A percentile compares a stretch with the other conserved stretches of the same genome.
These are phyloP conservation scores for Penicillium lividum DNA, from an alignment of 495 filamentous ascomycete species.

Conservation along the genomic window DNA sequence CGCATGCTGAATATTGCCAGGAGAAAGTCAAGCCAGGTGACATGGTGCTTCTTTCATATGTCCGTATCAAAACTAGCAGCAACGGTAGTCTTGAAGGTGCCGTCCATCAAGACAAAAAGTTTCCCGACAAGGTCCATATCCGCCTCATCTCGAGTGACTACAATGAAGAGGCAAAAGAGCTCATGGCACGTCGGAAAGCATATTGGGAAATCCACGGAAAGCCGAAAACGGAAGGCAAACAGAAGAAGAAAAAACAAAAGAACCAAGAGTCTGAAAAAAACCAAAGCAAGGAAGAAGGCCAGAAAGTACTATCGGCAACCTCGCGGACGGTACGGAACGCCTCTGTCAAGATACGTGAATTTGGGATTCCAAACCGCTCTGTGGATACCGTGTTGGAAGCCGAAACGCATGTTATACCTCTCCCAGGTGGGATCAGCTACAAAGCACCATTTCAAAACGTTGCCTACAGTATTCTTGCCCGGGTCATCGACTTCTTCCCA, in stretches of 20 bases:
- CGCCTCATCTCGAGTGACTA: slow-evolving; percentile 42
- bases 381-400: slow-evolving; percentile 47
- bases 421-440: slow-evolving; percentile 44
- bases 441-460: slow-evolving; percentile 69
- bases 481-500: slow-evolving; percentile 83
- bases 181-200: slow-evolving; percentile 61
- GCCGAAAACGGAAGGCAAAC: slow-evolving; percentile 6
- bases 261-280: slow-evolving; percentile 36
- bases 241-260: slow-evolving; percentile 39
- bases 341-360: slow-evolving; percentile 32
- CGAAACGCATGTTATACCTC: slow-evolving; percentile 42
- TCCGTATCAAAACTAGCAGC: slow-evolving; percentile 61
- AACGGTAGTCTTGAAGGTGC: slow-evolving; percentile 66
- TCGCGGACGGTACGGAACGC: slow-evolving; percentile 44
- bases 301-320: slow-evolving; percentile 21
- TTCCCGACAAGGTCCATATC: slow-evolving; percentile 56
- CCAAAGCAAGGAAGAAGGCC: slow-evolving; percentile 37
- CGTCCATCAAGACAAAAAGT: slow-evolving; percentile 62
- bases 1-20: slow-evolving; percentile 62
- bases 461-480: slow-evolving; percentile 66
- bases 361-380: slow-evolving; percentile 26
- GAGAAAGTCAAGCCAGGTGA: slow-evolving; percentile 55
- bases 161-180: slow-evolving; percentile 56
- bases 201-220: slow-evolving; percentile 53
- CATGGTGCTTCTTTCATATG: slow-evolving; percentile 69